Conservation (phyloP, 306 rosid species). For the Rubus parviflorus region DNA sequence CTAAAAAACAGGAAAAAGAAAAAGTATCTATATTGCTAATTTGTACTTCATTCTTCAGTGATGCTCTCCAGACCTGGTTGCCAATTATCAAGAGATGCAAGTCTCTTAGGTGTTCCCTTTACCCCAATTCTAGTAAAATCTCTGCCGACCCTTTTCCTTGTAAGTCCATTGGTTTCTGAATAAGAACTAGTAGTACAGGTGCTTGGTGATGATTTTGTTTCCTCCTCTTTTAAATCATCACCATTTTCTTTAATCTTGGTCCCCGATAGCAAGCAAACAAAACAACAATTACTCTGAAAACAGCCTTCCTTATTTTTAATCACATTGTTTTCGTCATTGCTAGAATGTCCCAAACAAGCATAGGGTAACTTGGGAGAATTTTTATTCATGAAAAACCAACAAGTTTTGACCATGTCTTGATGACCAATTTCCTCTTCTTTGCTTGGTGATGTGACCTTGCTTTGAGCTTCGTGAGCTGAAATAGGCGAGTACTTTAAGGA, state of each 20-base stretch:
- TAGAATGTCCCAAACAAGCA: constrained; percentile 8
- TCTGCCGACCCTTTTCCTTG: constrained; percentile 29
- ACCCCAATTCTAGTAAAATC: constrained; percentile 22
- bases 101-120: constrained; percentile 42
- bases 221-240: constrained; percentile 20
- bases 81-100: constrained; percentile 44
- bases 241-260: constrained; percentile 20
- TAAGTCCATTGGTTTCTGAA: constrained; percentile 17
- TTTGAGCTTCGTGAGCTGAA: constrained; percentile 23
- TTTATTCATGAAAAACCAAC: not conserved
- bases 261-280: constrained; percentile 27
- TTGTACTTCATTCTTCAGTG: constrained; percentile 47
- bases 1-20: not conserved
- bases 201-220: constrained; percentile 25
- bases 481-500: constrained; percentile 43
- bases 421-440: constrained; percentile 22
- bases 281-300: constrained; percentile 18
- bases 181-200: not conserved
- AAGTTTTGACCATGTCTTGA: constrained; percentile 26
- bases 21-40: not conserved
- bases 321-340: not conserved
- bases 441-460: constrained; percentile 17
- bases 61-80: constrained; percentile 60
- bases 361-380: not conserved
- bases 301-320: not conserved